Evolutionary conservation across 2,329 filamentous ascomycete species (phyloP).

Genomic region (Graphilbum sp.): DNA sequence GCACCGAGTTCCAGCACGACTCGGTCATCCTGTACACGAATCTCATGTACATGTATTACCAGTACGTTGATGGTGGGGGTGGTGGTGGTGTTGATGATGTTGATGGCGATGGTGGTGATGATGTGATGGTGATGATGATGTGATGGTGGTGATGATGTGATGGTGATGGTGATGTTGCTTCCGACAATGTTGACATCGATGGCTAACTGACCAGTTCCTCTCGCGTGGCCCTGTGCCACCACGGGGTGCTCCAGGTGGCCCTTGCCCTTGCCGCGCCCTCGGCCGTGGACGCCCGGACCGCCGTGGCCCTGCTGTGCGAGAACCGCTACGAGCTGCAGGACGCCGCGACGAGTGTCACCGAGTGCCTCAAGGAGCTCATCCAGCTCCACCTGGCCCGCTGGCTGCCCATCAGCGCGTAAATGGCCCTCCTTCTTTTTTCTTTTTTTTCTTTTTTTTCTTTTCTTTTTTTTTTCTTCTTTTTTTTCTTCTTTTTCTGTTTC

Average conservation of each 20-base stretch:
- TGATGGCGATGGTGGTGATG: too few species aligned
- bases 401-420: constrained; percentile 9
- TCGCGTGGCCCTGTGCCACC: constrained; percentile 9
- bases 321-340: constrained; percentile 9
- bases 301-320: constrained; percentile 4
- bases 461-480: not conserved
- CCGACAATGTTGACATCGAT: too few species aligned
- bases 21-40: constrained; percentile 10
- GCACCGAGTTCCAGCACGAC: constrained; percentile 7
- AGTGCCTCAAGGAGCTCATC: constrained; percentile 9
- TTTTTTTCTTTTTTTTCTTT: not conserved
- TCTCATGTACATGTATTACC: constrained; percentile 11
- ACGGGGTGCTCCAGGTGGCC: constrained; percentile 18
- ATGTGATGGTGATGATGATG: too few species aligned
- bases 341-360: constrained; percentile 8
- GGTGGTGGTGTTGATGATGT: too few species aligned
- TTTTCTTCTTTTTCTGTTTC: not conserved
- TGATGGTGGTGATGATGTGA: too few species aligned
- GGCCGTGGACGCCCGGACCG: not conserved
- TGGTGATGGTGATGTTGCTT: too few species aligned
- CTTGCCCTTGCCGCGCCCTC: constrained; percentile 20
- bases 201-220: constrained; percentile 4
- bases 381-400: constrained; percentile 9
- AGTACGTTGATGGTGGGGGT: constrained; percentile 3
- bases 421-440: not conserved